phyloP scores from a whole-genome alignment of 2,329 filamentous ascomycete species.

The Periconia sp. region DNA sequence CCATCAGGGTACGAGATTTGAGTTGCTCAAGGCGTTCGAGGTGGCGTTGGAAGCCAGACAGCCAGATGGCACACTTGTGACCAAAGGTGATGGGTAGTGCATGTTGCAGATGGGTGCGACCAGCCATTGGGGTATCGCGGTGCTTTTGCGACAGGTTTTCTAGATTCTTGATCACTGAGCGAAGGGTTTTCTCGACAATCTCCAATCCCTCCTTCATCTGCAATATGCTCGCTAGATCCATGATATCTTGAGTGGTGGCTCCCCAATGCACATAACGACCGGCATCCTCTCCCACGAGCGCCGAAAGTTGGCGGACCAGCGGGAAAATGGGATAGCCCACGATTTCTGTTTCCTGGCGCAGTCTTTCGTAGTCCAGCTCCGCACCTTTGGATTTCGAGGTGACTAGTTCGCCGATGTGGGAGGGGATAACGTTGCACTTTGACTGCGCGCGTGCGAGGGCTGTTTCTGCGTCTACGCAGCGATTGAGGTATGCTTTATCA shows the following conservation, averaged over 20 bases:
- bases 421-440: conserved; percentile 50
- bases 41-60: conserved; percentile 54
- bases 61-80: conserved; percentile 60
- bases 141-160: conserved; percentile 48
- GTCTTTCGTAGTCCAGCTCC: conserved; percentile 48
- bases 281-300: conserved; percentile 38
- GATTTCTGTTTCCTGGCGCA: conserved; percentile 52
- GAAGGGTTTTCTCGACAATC: conserved; percentile 51
- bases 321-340: conserved; percentile 59
- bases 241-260: conserved; percentile 62
- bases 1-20: conserved; percentile 50
- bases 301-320: conserved; percentile 52
- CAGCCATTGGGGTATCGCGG: conserved; percentile 59
- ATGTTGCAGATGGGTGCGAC: conserved; percentile 60
- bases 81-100: conserved; percentile 60
- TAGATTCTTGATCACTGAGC: conserved; percentile 48
- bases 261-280: conserved; percentile 59
- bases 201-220: conserved; percentile 56
- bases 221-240: conserved; percentile 57
- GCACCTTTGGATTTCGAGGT: conserved; percentile 31
- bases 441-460: conserved; percentile 56
- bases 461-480: conserved; percentile 55
- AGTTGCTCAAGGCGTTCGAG: conserved; percentile 52
- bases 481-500: conserved; percentile 52
- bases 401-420: conserved; percentile 39